phyloP scores from a whole-genome alignment of 2,329 filamentous ascomycete species.

The Parafenestella ontariensis region DNA sequence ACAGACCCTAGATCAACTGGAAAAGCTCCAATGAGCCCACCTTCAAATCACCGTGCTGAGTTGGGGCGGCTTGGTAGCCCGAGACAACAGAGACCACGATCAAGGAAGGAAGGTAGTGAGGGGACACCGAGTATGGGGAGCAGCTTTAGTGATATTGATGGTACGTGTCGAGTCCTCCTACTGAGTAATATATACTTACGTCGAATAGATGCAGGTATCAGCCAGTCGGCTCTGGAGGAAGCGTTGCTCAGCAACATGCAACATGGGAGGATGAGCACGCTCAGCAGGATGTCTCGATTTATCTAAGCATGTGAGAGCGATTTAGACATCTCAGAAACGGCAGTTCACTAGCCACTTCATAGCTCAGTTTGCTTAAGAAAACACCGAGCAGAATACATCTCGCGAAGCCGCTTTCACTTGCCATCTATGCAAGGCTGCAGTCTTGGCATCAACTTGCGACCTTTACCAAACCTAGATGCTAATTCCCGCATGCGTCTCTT shows the following conservation, averaged over 20 bases:
- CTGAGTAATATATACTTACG: slow-evolving; percentile 12
- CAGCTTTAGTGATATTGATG: slow-evolving; percentile 85
- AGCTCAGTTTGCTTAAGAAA: neutral
- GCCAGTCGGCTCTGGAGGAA: slow-evolving; percentile 81
- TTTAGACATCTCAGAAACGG: neutral
- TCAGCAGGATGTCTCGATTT: slow-evolving; percentile 68
- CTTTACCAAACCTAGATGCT: neutral
- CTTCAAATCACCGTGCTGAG: slow-evolving; percentile 66
- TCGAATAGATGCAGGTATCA: slow-evolving; percentile 74
- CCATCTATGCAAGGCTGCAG: slow-evolving; percentile 1
- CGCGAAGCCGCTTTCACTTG: neutral
- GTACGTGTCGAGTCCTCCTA: slow-evolving; percentile 49
- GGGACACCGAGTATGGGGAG: slow-evolving; percentile 63
- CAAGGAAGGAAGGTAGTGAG: slow-evolving; percentile 41
- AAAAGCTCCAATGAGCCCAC: slow-evolving; percentile 40
- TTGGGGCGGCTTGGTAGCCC: slow-evolving; percentile 63
- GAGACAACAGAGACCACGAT: slow-evolving; percentile 41
- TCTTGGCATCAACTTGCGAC: slow-evolving; percentile 7
- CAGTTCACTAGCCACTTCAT: neutral
- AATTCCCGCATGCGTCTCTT: neutral
- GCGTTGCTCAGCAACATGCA: slow-evolving; percentile 76
- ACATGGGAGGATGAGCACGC: slow-evolving; percentile 70
- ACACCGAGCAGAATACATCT: neutral
- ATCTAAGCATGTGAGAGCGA: neutral
- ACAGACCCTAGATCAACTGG: slow-evolving; percentile 22